These are phyloP conservation scores for Debaryomyces tyrocola DNA, from an alignment of 805 yeast species.

Conservation along the genomic window DNA sequence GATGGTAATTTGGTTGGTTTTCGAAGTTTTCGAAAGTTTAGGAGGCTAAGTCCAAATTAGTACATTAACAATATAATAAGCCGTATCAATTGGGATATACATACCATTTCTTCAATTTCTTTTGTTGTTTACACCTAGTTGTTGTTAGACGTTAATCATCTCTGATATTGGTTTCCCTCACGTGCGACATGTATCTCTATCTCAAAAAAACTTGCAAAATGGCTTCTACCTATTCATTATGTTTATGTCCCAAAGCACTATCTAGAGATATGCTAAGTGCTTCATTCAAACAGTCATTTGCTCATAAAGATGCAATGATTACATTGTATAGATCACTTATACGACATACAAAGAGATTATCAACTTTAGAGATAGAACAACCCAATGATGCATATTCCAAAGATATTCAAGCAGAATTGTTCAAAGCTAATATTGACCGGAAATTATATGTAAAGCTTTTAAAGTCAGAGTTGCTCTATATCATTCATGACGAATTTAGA, in stretches of 20 bases:
- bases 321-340: constrained; percentile 9
- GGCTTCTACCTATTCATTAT: too few species aligned
- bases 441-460: constrained; percentile 13
- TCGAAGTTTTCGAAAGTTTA: constrained; percentile 11
- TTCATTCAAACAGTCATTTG: not conserved
- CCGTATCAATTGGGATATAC: too few species aligned
- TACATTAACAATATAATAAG: not conserved
- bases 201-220: too few species aligned
- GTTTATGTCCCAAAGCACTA: too few species aligned
- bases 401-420: constrained; percentile 3
- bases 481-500: constrained; percentile 15
- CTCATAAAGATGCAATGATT: constrained; percentile 6
- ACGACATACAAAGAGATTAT: constrained; percentile 1
- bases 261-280: not conserved
- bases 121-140: constrained; percentile 2
- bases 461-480: constrained; percentile 16
- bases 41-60: constrained; percentile 21
- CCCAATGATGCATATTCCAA: not conserved
- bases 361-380: not conserved
- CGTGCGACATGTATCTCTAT: too few species aligned
- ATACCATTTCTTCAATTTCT: not conserved
- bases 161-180: too few species aligned
- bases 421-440: constrained; percentile 7
- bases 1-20: constrained; percentile 18
- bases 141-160: too few species aligned